Percentiles rank a stretch among this genome's conserved stretches.
Conservation (phyloP, 257 asterid genomes). For the Capsicum baccatum region DNA sequence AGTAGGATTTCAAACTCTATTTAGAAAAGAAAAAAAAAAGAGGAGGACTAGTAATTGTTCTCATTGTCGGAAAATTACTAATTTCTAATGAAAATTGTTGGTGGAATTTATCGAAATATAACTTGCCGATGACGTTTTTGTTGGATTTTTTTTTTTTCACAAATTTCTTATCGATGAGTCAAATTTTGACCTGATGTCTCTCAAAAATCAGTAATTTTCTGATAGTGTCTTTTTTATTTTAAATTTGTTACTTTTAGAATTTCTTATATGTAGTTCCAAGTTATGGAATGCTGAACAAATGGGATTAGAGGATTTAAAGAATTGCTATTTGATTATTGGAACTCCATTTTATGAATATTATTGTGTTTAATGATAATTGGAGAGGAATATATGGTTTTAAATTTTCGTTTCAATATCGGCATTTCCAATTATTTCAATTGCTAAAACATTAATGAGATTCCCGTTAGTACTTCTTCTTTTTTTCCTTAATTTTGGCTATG, state of each 20-base stretch:
- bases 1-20: background rate
- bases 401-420: background rate
- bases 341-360: background rate
- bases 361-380: background rate
- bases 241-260: background rate
- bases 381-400: background rate
- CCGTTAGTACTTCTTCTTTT: too few species aligned
- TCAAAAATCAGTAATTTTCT: background rate
- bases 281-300: background rate
- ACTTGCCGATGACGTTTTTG: too few species aligned
- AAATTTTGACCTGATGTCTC: background rate
- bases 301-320: background rate
- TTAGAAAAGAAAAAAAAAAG: background rate
- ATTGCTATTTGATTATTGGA: background rate
- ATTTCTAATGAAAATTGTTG: background rate
- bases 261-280: conserved; percentile 3
- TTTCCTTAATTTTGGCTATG: too few species aligned
- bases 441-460: background rate
- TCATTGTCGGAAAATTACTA: background rate
- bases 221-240: background rate
- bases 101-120: background rate
- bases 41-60: background rate
- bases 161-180: background rate
- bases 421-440: background rate
- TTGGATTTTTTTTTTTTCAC: background rate